phyloP scores from a whole-genome alignment of 352 stramenopile species.

The Pythium grandisporangium region DNA sequence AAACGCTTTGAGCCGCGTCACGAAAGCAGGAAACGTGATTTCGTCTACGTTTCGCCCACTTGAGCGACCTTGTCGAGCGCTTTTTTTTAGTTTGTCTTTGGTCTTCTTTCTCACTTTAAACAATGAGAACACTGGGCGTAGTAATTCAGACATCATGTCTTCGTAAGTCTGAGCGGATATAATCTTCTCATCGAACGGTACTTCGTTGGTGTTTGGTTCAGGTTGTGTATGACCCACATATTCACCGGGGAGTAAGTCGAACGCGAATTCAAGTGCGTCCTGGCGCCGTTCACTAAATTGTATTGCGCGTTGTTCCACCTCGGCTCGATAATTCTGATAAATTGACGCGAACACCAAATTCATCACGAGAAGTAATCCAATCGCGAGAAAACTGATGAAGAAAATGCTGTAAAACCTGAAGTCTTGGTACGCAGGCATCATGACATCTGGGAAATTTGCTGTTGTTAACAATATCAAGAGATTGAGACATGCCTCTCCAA shows the following conservation, averaged over 20 bases:
- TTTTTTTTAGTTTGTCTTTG: neutral
- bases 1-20: constrained; percentile 10
- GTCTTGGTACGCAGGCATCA: constrained; percentile 58
- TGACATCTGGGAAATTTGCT: constrained; percentile 77
- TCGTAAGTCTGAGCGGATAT: constrained; percentile 7
- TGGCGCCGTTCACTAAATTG: constrained; percentile 22
- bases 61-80: too few species aligned
- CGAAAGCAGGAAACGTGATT: constrained; percentile 7
- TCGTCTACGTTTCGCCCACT: too few species aligned
- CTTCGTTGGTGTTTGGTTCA: neutral
- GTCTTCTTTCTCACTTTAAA: neutral
- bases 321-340: constrained; percentile 55
- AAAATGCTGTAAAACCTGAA: constrained; percentile 35
- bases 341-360: constrained; percentile 72
- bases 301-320: constrained; percentile 20
- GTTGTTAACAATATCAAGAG: constrained; percentile 70
- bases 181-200: constrained; percentile 4
- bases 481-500: constrained; percentile 38
- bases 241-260: constrained; percentile 23
- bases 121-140: constrained; percentile 10
- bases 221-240: neutral
- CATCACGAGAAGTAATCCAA: constrained; percentile 72
- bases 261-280: constrained; percentile 40
- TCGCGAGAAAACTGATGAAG: constrained; percentile 61
- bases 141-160: constrained; percentile 7